phyloP scores from a whole-genome alignment of 202 grass and related monocot species.

The Bolboschoenoplectus hybrid region DNA sequence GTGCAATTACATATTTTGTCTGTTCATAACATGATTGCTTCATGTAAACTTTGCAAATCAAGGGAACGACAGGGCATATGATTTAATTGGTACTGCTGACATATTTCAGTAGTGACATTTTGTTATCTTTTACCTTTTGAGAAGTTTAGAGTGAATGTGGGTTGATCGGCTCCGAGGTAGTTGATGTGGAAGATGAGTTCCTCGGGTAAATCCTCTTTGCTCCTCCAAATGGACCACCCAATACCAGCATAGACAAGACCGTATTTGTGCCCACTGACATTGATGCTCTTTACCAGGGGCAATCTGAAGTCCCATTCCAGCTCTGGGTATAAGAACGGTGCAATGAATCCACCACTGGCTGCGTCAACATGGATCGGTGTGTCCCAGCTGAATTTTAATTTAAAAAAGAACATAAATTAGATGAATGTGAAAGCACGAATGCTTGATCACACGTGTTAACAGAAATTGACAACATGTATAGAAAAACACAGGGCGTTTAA shows the following conservation, averaged over 20 bases:
- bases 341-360: conserved; percentile 56
- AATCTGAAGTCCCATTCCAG: conserved; percentile 87
- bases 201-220: conserved; percentile 86
- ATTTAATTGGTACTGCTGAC: not conserved
- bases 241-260: conserved; percentile 89
- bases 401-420: not conserved
- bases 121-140: conserved; percentile 65
- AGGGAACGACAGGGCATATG: not conserved
- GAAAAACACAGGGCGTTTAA: not conserved
- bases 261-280: conserved; percentile 92
- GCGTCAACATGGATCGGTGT: conserved; percentile 94
- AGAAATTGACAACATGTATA: not conserved
- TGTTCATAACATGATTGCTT: not conserved
- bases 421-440: conserved; percentile 1
- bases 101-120: not conserved
- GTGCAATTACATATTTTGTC: not conserved
- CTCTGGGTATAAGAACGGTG: conserved; percentile 52
- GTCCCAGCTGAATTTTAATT: conserved; percentile 61
- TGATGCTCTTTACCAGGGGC: conserved; percentile 93
- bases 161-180: conserved; percentile 92
- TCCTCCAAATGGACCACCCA: conserved; percentile 90
- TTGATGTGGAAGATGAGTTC: conserved; percentile 99
- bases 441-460: not conserved
- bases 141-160: conserved; percentile 99
- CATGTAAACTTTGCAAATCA: conserved; percentile 10